These are phyloP conservation scores for Fistulinella prunicolor DNA, from an alignment of 768 basidiomycete species.

Conservation along the genomic window DNA sequence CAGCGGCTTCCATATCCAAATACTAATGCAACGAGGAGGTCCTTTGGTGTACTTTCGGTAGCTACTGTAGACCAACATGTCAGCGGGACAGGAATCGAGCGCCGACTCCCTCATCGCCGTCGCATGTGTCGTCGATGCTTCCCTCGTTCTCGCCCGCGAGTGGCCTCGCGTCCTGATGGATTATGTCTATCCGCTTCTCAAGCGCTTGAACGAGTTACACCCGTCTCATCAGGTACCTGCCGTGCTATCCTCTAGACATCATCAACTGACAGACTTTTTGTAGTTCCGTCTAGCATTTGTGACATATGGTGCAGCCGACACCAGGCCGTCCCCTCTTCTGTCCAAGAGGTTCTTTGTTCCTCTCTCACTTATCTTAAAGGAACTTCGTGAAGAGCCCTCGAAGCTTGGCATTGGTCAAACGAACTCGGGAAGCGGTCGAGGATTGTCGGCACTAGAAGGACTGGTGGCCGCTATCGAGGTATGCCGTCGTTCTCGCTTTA, in stretches of 20 bases:
- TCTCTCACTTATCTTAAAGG: constrained; percentile 37
- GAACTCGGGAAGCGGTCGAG: constrained; percentile 43
- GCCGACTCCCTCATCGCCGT: constrained; percentile 44
- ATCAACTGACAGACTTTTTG: constrained; percentile 3
- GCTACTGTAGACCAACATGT: constrained; percentile 22
- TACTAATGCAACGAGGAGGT: no score
- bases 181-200: constrained; percentile 52
- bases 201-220: constrained; percentile 47
- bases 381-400: constrained; percentile 44
- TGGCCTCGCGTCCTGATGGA: constrained; percentile 47
- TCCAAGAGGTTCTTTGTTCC: constrained; percentile 57
- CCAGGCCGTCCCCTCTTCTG: constrained; percentile 52
- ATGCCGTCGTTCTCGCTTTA: constrained; percentile 7
- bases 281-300: constrained; percentile 52
- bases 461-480: constrained; percentile 71
- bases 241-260: neutral
- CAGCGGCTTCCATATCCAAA: no score
- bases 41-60: no score
- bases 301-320: constrained; percentile 61
- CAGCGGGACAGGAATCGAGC: constrained; percentile 13
- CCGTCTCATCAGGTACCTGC: constrained; percentile 36
- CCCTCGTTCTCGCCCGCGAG: constrained; percentile 49
- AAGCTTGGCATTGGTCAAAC: constrained; percentile 59
- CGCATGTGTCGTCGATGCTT: constrained; percentile 61
- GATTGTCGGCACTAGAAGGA: constrained; percentile 71